phyloP scores from a whole-genome alignment of 805 yeast genomes.

The Zygotorulaspora florentina region DNA sequence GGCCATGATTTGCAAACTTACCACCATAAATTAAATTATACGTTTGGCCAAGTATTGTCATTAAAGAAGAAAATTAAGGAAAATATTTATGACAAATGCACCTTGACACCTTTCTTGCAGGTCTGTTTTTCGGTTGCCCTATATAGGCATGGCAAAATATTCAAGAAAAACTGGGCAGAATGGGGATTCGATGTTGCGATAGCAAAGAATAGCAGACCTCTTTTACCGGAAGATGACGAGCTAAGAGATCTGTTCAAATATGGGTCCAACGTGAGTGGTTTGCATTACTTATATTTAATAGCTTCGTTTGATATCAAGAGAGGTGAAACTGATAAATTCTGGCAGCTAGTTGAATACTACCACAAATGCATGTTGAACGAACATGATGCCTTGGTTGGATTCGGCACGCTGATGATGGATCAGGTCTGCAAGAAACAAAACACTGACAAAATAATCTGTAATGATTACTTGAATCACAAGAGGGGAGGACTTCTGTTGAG shows the following conservation, averaged over 20 bases:
- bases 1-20: constrained; percentile 8
- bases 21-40: constrained; percentile 15
- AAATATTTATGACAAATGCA: constrained; percentile 12
- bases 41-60: constrained; percentile 6
- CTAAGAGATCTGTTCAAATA: constrained; percentile 16
- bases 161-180: constrained; percentile 18
- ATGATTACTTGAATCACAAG: constrained; percentile 14
- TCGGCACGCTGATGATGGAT: constrained; percentile 25
- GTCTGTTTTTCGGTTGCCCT: constrained; percentile 22
- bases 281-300: constrained; percentile 23
- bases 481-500: constrained; percentile 28
- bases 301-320: constrained; percentile 17
- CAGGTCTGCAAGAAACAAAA: constrained; percentile 16
- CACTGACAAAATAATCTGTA: constrained; percentile 18
- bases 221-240: constrained; percentile 17
- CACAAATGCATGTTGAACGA: constrained; percentile 9
- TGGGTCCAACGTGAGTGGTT: constrained; percentile 29
- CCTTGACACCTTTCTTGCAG: constrained; percentile 29
- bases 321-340: constrained; percentile 15
- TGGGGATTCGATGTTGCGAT: constrained; percentile 23
- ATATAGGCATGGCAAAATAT: constrained; percentile 16
- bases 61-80: constrained; percentile 13
- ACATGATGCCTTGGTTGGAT: constrained; percentile 18
- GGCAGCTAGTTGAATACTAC: constrained; percentile 23
- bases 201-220: constrained; percentile 20